Base-by-base conservation (phyloP, 1,139 yeast genomes). In the Magnusiomyces tetraspermus region DNA sequence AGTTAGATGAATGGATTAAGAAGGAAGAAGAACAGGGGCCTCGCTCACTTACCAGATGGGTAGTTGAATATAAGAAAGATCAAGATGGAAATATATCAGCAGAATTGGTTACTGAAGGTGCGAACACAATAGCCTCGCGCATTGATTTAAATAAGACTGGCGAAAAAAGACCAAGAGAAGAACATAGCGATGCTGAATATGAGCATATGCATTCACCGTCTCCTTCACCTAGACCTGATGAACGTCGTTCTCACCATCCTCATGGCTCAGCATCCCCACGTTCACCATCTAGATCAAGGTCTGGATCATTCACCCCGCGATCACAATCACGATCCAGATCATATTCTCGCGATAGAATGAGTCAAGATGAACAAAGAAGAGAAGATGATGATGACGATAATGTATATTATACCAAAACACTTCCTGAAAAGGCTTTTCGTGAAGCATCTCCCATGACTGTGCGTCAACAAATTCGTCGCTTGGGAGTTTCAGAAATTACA, bases 1-100 rank as follows among this genome's bases (percentile, higher is more conserved):
- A 48, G 41, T 42, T 53, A 17, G 41, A 30, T 2, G 48, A 46
- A 19, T 53, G 55, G 55, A 53, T 53, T 33, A 28, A 48, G 21
- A 24, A 33, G 24, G 53, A 50, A 40, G 53, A 50, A 26, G 31
- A 31, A n/a, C 52, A 47, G 24, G 50, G 48, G 1, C 33, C 50
- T 6, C 47, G 51, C 8, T 37, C 55, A 38, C 17, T 41, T n/a
- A 44, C 26, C 11, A 33, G 53, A 15, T 50, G 55, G 55, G 36
- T 26, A n/a, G 45, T 47, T 22, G 22, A 40, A 6, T 47, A 47
- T 37, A 21, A 17, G 15, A 40, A 40, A 37, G 30, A 11, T 22
- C 17, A 45, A 22, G n/a, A 19, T 13, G 40, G 48, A 6, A 13
- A 11, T 28, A 24, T 22, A 5, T 22, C 45, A 22, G 40, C 40